phyloP scores from a whole-genome alignment of 768 basidiomycete genomes.

The Tylopilus intermedius region DNA sequence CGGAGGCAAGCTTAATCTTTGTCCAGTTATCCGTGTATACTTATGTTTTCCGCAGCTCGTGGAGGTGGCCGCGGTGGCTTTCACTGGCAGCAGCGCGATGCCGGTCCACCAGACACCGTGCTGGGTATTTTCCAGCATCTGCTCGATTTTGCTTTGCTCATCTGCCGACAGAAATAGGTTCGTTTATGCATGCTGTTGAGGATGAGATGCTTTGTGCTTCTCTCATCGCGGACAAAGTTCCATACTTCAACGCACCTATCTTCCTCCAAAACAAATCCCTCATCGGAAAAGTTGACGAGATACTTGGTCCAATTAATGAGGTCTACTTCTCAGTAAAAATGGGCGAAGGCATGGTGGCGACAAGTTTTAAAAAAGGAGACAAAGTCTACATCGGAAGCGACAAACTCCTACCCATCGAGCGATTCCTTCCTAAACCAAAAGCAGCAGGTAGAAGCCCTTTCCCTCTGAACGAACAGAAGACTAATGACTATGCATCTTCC shows the following conservation, averaged over 20 bases:
- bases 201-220: slow-evolving; percentile 97
- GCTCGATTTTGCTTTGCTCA: slow-evolving; percentile 1
- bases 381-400: slow-evolving; percentile 98
- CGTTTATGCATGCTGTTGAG: slow-evolving; percentile 93
- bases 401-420: slow-evolving; percentile 91
- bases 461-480: slow-evolving; percentile 4
- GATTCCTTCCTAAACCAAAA: slow-evolving; percentile 97
- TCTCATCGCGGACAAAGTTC: slow-evolving; percentile 81
- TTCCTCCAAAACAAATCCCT: slow-evolving; percentile 94
- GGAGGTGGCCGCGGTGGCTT: slow-evolving; percentile 69
- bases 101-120: slow-evolving; percentile 76
- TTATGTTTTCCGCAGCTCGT: slow-evolving; percentile 36
- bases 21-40: background rate
- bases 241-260: slow-evolving; percentile 98
- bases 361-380: slow-evolving; percentile 94
- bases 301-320: slow-evolving; percentile 98
- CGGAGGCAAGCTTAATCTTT: slow-evolving; percentile 34
- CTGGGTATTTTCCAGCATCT: slow-evolving; percentile 42
- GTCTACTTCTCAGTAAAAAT: slow-evolving; percentile 98
- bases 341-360: slow-evolving; percentile 92
- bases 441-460: slow-evolving; percentile 52
- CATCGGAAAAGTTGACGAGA: slow-evolving; percentile 98
- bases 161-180: slow-evolving; percentile 71
- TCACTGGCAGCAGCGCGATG: slow-evolving; percentile 51
- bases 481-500: background rate